Conservation (phyloP, 2,329 filamentous ascomycete genomes). For the Colletotrichum sp. region DNA sequence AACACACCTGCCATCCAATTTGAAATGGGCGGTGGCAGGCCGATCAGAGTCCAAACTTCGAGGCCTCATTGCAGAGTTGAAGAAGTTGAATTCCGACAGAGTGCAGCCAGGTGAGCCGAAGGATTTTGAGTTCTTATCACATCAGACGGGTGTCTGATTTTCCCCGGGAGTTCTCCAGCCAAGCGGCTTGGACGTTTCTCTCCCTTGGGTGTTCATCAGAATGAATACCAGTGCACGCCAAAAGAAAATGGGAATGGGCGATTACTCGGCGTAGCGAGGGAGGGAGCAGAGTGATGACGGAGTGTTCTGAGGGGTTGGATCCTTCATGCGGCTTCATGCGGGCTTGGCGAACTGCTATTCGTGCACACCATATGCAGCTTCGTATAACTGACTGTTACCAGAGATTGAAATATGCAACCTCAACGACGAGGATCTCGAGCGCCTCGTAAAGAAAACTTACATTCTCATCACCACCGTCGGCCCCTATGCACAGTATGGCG, state of each 20-base stretch:
- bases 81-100: constrained; percentile 71
- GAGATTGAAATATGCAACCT: constrained; percentile 59
- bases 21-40: constrained; percentile 89
- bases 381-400: constrained; percentile 25
- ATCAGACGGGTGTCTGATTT: background rate
- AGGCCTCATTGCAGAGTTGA: constrained; percentile 69
- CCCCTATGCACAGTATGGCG: constrained; percentile 62
- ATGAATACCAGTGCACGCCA: background rate
- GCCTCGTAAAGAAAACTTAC: constrained; percentile 60
- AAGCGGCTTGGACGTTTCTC: background rate
- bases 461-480: constrained; percentile 65
- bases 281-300: background rate
- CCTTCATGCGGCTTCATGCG: background rate
- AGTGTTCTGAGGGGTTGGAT: background rate
- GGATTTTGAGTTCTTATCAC: background rate
- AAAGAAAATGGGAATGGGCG: background rate
- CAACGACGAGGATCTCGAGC: constrained; percentile 47
- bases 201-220: background rate
- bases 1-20: constrained; percentile 70
- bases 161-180: background rate
- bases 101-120: constrained; percentile 65
- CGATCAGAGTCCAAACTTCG: constrained; percentile 80
- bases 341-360: background rate
- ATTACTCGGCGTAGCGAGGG: background rate
- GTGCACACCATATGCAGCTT: background rate